These are phyloP conservation scores for Atkinsonella texensis DNA, from an alignment of 2,329 filamentous ascomycete species.

Conservation along the genomic window DNA sequence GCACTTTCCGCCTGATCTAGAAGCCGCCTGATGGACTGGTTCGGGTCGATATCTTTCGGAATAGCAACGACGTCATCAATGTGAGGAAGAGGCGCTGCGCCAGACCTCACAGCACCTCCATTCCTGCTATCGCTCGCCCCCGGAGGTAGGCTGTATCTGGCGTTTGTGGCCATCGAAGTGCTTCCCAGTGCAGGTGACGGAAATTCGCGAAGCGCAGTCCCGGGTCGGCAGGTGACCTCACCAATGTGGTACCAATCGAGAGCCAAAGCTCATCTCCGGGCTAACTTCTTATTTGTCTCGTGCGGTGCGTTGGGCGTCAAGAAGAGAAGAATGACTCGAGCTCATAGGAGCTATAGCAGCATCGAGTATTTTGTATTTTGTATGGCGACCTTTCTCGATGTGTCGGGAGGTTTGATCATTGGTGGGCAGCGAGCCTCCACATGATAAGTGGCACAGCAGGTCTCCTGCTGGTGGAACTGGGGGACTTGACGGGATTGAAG, in stretches of 20 bases:
- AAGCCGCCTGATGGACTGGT: slow-evolving; percentile 40
- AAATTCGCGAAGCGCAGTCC: slow-evolving; percentile 4
- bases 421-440: neutral
- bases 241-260: slow-evolving; percentile 1
- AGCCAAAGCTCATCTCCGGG: neutral
- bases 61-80: slow-evolving; percentile 40
- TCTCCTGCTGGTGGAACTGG: neutral
- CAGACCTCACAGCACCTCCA: slow-evolving; percentile 15
- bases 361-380: neutral
- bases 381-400: neutral
- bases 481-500: neutral
- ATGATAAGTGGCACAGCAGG: neutral
- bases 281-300: neutral
- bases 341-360: neutral
- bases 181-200: slow-evolving; percentile 2
- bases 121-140: slow-evolving; percentile 16
- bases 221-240: neutral
- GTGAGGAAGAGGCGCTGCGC: slow-evolving; percentile 32
- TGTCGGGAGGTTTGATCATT: neutral
- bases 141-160: slow-evolving; percentile 17
- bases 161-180: slow-evolving; percentile 19
- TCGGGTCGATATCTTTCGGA: slow-evolving; percentile 32
- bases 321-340: neutral
- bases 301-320: too few relatives aligned
- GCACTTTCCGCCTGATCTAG: slow-evolving; percentile 40